Base-by-base conservation (phyloP, 2,329 filamentous ascomycete genomes). In the Nemania sp. region DNA sequence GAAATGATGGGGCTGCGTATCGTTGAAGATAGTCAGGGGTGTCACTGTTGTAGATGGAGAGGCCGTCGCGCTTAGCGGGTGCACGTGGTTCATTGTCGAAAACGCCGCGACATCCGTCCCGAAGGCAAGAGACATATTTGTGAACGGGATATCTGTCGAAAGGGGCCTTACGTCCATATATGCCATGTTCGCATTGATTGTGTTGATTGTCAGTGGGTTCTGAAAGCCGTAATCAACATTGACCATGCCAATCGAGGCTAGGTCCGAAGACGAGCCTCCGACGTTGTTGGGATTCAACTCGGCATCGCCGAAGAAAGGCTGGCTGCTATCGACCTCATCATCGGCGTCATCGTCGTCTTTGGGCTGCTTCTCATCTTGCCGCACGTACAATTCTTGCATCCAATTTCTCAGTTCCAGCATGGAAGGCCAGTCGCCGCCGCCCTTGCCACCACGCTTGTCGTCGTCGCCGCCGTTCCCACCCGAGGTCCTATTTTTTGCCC, bases 381-480 rank as follows among this genome's bases (percentile, higher is more conserved):
- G 69, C 60, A 81, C 81, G 39, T 73, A 74, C 46, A 84, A 77
- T 70, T 85, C 81, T 17, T 78, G 75, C 77, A 88, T 84, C 86
- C 85, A 89, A 55, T 78, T 76, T 75, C 85, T 85, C 63, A 87
- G 75, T 58, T 84, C 80, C 17, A 71, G 68, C 84, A 87, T 86
- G 5, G 80, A 69, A 5, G 84, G 83, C 80, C 80, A 83, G 65
- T 83, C 78, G 13, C 81, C 81, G 34, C 82, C 82, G 2, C 78
- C 80, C 52, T 81, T 86, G 12, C 81, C 83, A 10, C 82, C 83
- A 13, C 82, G 79, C 72, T 80, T 83, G 69, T 84, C 81, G 15
- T 79, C 78, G 20, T 75, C 75, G 29, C 69, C 59, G 20, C 64
- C 63, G 62, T 64, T 72, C 29, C 60, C 71, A 39, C 72, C 72